Base-by-base conservation (phyloP, 805 yeast genomes). In the Ogataea philodendri region DNA sequence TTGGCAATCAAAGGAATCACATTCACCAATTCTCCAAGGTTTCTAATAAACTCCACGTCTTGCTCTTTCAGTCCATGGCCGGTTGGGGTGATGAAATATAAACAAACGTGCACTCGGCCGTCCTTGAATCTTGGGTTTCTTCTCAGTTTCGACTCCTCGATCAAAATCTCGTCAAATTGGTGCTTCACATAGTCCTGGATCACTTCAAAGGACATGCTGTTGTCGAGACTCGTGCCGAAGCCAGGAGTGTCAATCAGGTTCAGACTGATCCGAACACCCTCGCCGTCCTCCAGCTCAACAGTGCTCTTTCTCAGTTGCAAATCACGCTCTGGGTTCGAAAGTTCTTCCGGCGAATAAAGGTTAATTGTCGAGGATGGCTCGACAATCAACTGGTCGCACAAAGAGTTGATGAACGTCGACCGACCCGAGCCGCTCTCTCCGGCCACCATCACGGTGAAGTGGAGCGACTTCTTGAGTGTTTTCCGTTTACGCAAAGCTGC, bases 361-460 rank as follows among this genome's bases (percentile, higher is more conserved):
- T 44, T 42, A 9, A 42, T 45, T 9, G 87, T 78, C 19, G 81
- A 72, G 2, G 84, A 75, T 1, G 79, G 70, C 26, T 83, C 86
- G 9, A 84, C 90, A 23, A 88, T 88, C 49, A 83, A 79, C 46
- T 88, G 93, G 41, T 84, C 95, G 65, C 96, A 88, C 35, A 88
- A 69, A 22, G 95, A 83, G 65, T 89, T 88, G 58, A 89, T 85
- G 52, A 88, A 82, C 5, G 96, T 88, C n/a, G 95, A 83, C 58
- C 96, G 75, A 11, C 96, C 96, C 29, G 79, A 67, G 2, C 97
- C 97, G 30, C 81, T 76, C 55, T 84, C 83, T 26, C 96, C 97
- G 37, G 86, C 81, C 23, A 85, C 80, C 90, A 88, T 81, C 41
- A 84, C 59, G 15, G 94, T 82, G 68, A 88, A 86, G 54, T 84